Conservation (phyloP, 192 early-diverging fungal species). For the Spinellus fusiger region DNA sequence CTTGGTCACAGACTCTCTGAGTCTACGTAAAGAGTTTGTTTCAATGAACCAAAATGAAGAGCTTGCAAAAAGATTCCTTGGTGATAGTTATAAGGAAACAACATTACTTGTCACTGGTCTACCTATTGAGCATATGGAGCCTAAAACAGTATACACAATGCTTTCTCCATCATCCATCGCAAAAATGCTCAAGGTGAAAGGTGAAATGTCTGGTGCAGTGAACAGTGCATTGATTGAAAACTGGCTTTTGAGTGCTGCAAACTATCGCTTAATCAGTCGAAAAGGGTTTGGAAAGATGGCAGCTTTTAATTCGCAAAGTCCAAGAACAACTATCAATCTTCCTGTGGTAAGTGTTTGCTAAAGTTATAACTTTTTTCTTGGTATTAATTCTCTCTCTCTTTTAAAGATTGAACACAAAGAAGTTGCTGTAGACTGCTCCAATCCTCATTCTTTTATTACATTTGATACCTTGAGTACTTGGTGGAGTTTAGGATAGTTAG, state of each 20-base stretch:
- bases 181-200: conserved; percentile 28
- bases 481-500: conserved; percentile 31
- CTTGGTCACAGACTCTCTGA: conserved; percentile 11
- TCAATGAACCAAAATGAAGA: conserved; percentile 8
- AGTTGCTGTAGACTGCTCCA: conserved; percentile 7
- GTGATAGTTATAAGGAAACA: neutral
- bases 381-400: neutral
- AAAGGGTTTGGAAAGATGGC: conserved; percentile 24
- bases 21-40: conserved; percentile 10
- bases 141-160: conserved; percentile 4
- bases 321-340: conserved; percentile 9
- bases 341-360: conserved; percentile 10
- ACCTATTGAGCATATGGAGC: conserved; percentile 23
- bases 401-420: conserved; percentile 6
- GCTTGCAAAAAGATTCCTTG: neutral
- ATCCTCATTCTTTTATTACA: conserved; percentile 11
- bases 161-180: conserved; percentile 13
- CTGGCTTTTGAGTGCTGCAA: conserved; percentile 13
- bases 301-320: conserved; percentile 7
- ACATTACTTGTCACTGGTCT: conserved; percentile 13
- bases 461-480: conserved; percentile 20
- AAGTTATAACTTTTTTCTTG: neutral
- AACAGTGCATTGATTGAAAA: conserved; percentile 25
- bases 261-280: conserved; percentile 20
- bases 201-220: conserved; percentile 10